A percentile compares a stretch with the other conserved stretches of the same genome.
Evolutionary conservation across 371 early-diverging fungal species (phyloP).

Genomic region (Fennellomyces sp.): DNA sequence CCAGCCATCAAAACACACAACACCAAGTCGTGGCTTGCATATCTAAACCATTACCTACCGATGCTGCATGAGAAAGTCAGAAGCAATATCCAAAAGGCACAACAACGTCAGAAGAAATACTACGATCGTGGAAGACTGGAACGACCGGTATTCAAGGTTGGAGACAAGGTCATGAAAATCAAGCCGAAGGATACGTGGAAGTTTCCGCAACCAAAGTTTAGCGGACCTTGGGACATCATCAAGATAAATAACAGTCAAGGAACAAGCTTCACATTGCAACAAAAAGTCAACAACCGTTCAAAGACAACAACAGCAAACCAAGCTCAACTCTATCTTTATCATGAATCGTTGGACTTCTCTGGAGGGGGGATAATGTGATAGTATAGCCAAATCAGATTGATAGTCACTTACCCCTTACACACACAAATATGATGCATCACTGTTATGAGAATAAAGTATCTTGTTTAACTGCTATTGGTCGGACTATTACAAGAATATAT

Average conservation of each 20-base stretch:
- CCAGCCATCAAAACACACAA: neutral
- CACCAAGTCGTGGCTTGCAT: conserved; percentile 6
- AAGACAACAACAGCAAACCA: neutral
- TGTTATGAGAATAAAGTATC: too few species aligned
- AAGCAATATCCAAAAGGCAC: conserved; percentile 11
- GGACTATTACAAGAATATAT: too few species aligned
- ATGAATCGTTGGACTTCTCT: neutral
- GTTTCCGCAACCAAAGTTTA: conserved; percentile 4
- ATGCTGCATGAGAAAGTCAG: conserved; percentile 7
- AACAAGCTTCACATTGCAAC: neutral
- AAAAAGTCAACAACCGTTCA: neutral
- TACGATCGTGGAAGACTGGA: neutral
- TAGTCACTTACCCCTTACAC: neutral
- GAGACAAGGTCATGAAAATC: neutral
- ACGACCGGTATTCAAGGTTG: neutral
- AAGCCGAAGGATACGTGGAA: neutral
- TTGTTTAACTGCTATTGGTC: too few species aligned
- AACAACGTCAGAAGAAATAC: conserved; percentile 15
- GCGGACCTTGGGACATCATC: neutral
- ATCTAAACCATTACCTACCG: conserved; percentile 19
- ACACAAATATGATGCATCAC: too few species aligned
- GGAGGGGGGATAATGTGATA: neutral
- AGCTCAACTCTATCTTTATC: neutral
- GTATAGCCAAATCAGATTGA: neutral
- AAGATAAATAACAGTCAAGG: neutral